Base-by-base conservation (phyloP, 257 asterid species). In the Salvia hispanica region DNA sequence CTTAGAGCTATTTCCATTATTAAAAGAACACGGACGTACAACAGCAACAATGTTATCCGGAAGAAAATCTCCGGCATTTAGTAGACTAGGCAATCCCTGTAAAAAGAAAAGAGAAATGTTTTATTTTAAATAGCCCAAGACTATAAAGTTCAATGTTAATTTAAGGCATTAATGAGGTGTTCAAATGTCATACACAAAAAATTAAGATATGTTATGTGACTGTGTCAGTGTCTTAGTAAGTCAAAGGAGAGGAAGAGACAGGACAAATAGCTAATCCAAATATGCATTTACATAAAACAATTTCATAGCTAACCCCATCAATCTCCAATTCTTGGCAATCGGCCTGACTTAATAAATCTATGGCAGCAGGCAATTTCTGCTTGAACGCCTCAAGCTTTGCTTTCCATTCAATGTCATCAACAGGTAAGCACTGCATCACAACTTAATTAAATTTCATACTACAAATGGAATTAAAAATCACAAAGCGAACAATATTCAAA, bases 291-390 rank as follows among this genome's bases (percentile, higher is more conserved):
- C 44, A 64, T 5, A 72, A 63, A 62, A 31, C 4, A 74, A 64
- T 36, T 50, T 67, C 21, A 16, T 39, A 46, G 82, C 86, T 72
- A 74, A 90, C 95, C 97, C 88, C 94, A 65, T 73, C 68, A 58
- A 85, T 57, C 11, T 72, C 87, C 77, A 90, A 70, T 64, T 81
- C 76, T 31, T 66, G 69, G 76, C 82, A 72, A 28, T 74, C 36
- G 13, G n/a, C 7, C 34, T 4, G 12, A 50, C 79, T 72, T 67
- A 87, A 60, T 37, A 87, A 16, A 13, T 83, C 80, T 39, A 85
- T 85, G 50, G 73, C 48, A 40, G 92, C 78, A 18, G 97, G 94
- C 42, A 65, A 37, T 75, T 74, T 86, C 74, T 75, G 83, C 21
- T 21, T 48, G 9, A 51, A 62, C 42, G 67, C 57, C 71, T 65